phyloP scores from a whole-genome alignment of 208 protist genomes.

The Crithidia fasciculata region DNA sequence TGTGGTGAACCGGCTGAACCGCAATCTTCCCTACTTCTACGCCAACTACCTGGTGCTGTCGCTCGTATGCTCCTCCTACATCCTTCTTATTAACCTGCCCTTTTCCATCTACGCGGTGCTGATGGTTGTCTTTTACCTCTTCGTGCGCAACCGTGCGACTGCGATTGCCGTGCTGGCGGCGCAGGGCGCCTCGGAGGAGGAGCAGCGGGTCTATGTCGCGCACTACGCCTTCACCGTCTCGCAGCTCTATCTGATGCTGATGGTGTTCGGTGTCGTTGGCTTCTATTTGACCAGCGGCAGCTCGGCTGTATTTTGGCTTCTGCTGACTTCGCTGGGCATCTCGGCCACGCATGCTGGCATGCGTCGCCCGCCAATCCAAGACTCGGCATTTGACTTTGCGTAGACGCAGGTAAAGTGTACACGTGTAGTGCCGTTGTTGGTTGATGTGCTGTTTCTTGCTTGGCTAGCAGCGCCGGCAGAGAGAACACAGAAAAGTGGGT shows the following conservation, averaged over 20 bases:
- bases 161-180: slow-evolving; percentile 23
- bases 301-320: slow-evolving; percentile 85
- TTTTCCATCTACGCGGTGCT: slow-evolving; percentile 74
- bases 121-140: slow-evolving; percentile 47
- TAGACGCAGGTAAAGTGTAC: slow-evolving; percentile 11
- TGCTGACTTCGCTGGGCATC: slow-evolving; percentile 72
- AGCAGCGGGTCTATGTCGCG: slow-evolving; percentile 39
- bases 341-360: slow-evolving; percentile 57
- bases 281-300: slow-evolving; percentile 88
- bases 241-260: slow-evolving; percentile 73
- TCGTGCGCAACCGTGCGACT: slow-evolving; percentile 38
- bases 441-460: too few relatives aligned
- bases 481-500: too few relatives aligned
- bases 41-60: slow-evolving; percentile 90
- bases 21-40: slow-evolving; percentile 86
- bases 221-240: slow-evolving; percentile 42
- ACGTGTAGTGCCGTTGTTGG: too few relatives aligned
- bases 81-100: slow-evolving; percentile 78
- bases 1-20: slow-evolving; percentile 63
- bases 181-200: slow-evolving; percentile 28
- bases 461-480: too few relatives aligned
- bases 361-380: slow-evolving; percentile 54
- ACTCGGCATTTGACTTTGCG: slow-evolving; percentile 64
- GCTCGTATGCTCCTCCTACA: slow-evolving; percentile 74
- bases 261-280: slow-evolving; percentile 52